Evolutionary conservation across 2,329 filamentous ascomycete species (phyloP), one percentile per base, ranked within the genome.

Genomic region (Pseudogymnoascus sp.): DNA sequence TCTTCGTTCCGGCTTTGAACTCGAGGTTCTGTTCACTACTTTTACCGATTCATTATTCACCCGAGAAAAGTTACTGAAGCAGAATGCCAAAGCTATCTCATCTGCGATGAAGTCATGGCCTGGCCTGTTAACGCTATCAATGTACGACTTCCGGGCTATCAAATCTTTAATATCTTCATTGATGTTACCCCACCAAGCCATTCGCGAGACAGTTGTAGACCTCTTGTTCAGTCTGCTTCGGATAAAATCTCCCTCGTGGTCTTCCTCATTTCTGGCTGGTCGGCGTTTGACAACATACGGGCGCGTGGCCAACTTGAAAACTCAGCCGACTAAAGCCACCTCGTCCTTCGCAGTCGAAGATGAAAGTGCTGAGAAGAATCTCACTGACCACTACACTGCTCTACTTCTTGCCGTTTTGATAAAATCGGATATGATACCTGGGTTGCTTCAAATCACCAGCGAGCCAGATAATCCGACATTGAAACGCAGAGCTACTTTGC

Each of bases 211-310:
- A 0, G 86, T 97, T 16, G 81, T 99, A 65, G 95, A 99, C 73
- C 79, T 99, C 11, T 76, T 99, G 16, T 97, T 96, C 70, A 81
- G 82, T 0, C 73, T 88, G 2, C 76, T 99, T 60, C 87, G 93
- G 37, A 97, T 99, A 71, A 97, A 97, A 69, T 88, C 93, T 63
- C 87, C 95, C 45, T 88, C 92, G 7, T 99, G 95, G 95, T 96
- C 95, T 6, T 93, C 91, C 0, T 96, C 93, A 0, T 99, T 96
- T 73, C 83, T 99, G 55, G 95, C 96, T 37, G 96, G 95, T 6
- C 85, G 95, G 67, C 83, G 96, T 64, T 80, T 99, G 55, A 99
- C 96, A 0, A 99, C 95, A 0, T 99, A 99, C 73, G 93, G 93
- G n/a, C 85, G 96, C 69, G 93, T 97, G 38, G 87, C 91, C 6